These are phyloP conservation scores for Tulasnella sp. DNA, from an alignment of 768 basidiomycete species.

Conservation along the genomic window DNA sequence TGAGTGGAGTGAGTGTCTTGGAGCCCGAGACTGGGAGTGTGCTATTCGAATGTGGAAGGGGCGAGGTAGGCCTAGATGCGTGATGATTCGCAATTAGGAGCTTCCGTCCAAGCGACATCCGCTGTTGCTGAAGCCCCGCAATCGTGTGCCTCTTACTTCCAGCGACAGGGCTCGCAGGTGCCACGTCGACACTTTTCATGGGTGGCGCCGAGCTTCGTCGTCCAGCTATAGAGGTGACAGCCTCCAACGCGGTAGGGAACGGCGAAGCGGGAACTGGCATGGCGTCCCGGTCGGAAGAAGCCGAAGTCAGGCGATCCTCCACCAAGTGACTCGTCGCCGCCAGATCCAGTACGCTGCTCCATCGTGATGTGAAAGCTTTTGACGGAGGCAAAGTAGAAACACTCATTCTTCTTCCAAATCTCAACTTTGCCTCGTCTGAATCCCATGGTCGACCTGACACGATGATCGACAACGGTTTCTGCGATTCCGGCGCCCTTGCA, in stretches of 20 bases:
- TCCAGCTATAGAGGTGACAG: background rate
- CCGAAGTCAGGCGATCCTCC: constrained; percentile 22
- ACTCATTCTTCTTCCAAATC: constrained; percentile 28
- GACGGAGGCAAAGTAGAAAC: constrained; percentile 37
- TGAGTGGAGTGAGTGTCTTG: background rate
- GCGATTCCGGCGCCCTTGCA: constrained; percentile 38
- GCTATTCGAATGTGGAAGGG: background rate
- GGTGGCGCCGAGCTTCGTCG: too few species aligned
- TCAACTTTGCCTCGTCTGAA: constrained; percentile 16
- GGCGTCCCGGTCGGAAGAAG: constrained; percentile 32
- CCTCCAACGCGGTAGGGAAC: constrained; percentile 39
- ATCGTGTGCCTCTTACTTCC: constrained; percentile 52
- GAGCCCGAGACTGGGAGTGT: background rate
- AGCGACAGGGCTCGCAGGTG: constrained; percentile 31
- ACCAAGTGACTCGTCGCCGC: constrained; percentile 29
- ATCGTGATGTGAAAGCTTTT: constrained; percentile 64
- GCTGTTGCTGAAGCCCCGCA: constrained; percentile 25
- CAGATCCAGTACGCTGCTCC: constrained; percentile 88
- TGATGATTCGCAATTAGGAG: background rate
- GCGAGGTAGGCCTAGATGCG: constrained; percentile 1
- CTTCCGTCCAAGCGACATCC: constrained; percentile 2
- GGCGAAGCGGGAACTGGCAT: constrained; percentile 73
- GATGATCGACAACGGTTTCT: constrained; percentile 69
- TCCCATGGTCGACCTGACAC: constrained; percentile 63
- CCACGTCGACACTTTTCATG: background rate